Base-by-base conservation (phyloP, 2,329 filamentous ascomycete genomes). In the Didymella exigua region DNA sequence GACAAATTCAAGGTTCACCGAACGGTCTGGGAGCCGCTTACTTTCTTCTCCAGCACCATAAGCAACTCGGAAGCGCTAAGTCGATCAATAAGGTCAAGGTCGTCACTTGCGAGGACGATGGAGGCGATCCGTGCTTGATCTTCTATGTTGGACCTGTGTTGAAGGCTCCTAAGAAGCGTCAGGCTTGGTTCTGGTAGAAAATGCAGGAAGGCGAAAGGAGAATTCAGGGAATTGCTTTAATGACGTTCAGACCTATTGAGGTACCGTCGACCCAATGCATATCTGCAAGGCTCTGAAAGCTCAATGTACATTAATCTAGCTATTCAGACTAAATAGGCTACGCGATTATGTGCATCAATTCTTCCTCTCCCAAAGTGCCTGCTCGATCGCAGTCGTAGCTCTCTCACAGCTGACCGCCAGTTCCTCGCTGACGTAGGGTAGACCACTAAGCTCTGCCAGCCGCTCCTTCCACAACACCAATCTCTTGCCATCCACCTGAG, bases 41-140 rank as follows among this genome's bases (percentile, higher is more conserved):
- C n/a, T 49, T 58, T 23, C 50, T 60, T 3, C 40, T 43, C 5
- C 54, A 60, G 18, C 54, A 58, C 24, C 50, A 55, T 16, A 36
- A 16, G 10, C 58, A 60, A 21, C 48, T 58, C 4, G 54, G 58
- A 1, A 26, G 26, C 24, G 27, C 49, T 2, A 55, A 48, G 19
- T 55, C 38, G 5, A 36, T 58, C 7, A 38, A 40, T 19, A 51
- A 45, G 45, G 47, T 58, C 19, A 57, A 49, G 6, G 11, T 58
- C 2, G 53, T 54, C 8, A 23, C 9, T 5, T 26, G 23, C 4
- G 47, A 51, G 19, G 29, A 37, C 3, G 37, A 41, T 2, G 38
- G 34, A 4, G 24, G 10, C 9, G 30, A 44, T 16, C 34, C 26
- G 6, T 49, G 33, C n/a, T 29, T 56, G 2, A 14, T 49, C 14